Evolutionary conservation across 805 yeast species (phyloP).

Genomic region (Nakazawaea laoshanensis): DNA sequence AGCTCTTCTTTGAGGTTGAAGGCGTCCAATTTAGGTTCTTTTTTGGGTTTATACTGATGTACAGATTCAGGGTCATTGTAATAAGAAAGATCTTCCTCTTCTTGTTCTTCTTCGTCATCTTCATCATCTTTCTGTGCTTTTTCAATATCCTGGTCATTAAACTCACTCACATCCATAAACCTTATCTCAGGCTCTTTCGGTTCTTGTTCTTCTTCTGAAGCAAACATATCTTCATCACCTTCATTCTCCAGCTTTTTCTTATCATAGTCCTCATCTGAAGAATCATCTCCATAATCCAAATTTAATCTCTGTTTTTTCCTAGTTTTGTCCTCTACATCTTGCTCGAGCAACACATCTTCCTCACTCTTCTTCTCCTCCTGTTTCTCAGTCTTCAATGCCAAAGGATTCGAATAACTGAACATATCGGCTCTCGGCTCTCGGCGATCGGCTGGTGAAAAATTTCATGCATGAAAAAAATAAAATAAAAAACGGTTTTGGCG

Average conservation of each 20-base stretch:
- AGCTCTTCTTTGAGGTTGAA: constrained; percentile 52
- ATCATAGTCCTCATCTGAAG: constrained; percentile 16
- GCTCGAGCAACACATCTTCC: constrained; percentile 13
- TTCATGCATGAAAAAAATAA: neutral
- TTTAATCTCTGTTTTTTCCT: constrained; percentile 10
- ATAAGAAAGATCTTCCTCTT: constrained; percentile 16
- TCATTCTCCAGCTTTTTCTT: constrained; percentile 13
- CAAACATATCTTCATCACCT: constrained; percentile 35
- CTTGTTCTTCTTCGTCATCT: constrained; percentile 1
- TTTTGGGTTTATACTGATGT: constrained; percentile 11
- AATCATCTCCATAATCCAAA: constrained; percentile 15
- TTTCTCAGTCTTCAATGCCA: constrained; percentile 1
- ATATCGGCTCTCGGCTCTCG: neutral
- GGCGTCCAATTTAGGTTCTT: constrained; percentile 45
- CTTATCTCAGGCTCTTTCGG: constrained; percentile 12
- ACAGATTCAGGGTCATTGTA: constrained; percentile 21
- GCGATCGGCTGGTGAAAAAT: neutral
- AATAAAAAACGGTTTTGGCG: neutral
- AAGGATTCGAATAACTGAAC: neutral
- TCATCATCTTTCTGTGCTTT: neutral
- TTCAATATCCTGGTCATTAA: constrained; percentile 22
- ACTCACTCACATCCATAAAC: constrained; percentile 26
- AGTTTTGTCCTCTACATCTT: constrained; percentile 14
- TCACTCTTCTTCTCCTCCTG: constrained; percentile 1
- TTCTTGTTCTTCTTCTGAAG: constrained; percentile 18